Base-by-base conservation (phyloP, 1,284 basidiomycete genomes). In the Pseudozyma sp. region DNA sequence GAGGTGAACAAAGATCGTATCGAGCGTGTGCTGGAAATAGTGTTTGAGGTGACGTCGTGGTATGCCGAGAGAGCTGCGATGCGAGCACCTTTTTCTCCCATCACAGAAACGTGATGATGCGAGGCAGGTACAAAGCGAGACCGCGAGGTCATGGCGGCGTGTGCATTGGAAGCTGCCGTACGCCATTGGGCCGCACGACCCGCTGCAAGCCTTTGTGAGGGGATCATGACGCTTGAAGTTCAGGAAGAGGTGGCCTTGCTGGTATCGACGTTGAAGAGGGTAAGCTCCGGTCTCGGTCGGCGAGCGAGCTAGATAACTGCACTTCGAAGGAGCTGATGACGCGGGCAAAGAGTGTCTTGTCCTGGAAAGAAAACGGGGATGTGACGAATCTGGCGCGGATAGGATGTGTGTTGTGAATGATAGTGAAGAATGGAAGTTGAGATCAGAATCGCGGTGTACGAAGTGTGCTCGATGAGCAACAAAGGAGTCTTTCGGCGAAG, bases 171-270 rank as follows among this genome's bases (percentile, higher is more conserved):
- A 35, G 62, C 59, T 25, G 69, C 45, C 9, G 59, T 55, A 21
- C 66, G 61, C 71, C 66, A 66, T 19, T 61, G 71, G 49, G 58
- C 59, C 42, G 71, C 72, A 52, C 54, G 55, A 7, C 68, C 64
- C n/a, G 72, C 65, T 44, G 65, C 73, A 11, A 65, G 53, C 54
- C 73, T 63, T 31, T 69, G 73, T 19, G 65, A 71, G 14, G 73
- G 73, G 12, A 76, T 61, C 73, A 76, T 76, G 34, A n/a, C 39
- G 5, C 6, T 18, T 43, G 16, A 35, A 16, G 34, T 42, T 18
- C 14, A 25, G 9, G 6, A 21, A n/a, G 21, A 25, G 43, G 39
- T 11, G 19, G 25, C 25, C 2, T 13, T 5, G 9, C n/a, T 34
- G 11, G 14, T 48, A 19, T 48, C 12, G 7, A 31, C 13, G 8